Base-by-base conservation (phyloP, 1,139 yeast species). In the Pichia sp. region DNA sequence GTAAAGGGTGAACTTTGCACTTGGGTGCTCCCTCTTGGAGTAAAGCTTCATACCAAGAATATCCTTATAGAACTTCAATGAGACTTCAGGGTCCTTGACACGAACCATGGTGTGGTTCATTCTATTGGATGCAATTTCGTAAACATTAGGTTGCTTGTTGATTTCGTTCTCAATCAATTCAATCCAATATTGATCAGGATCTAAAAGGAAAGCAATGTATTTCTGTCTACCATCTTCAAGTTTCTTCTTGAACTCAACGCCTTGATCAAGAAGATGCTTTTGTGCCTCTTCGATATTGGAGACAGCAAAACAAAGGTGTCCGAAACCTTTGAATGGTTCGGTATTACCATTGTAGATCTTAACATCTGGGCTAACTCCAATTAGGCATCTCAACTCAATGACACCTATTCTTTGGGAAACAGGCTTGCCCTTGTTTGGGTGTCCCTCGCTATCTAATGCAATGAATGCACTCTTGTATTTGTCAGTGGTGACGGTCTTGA, bases 181-280 rank as follows among this genome's bases (percentile, higher is more conserved):
- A 51, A 91, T 72, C 98, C 98, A 91, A 65, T 91, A 91, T 48
- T 93, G 93, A 61, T 91, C 91, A 5, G 97, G 96, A 55, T 91
- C 98, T 49, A 87, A 72, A 3, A 80, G 94, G 61, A 91, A 91
- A 0, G 97, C 97, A 63, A 91, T 87, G 57, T 86, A 70, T 60
- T 78, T 81, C 62, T 85, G 95, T 62, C 96, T 77, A 19, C 98
- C 98, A 53, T 91, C 97, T 30, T 73, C 58, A 50, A 87, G 66
- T 53, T 70, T 82, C 69, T 91, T 91, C 62, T 87, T 77, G 66
- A 91, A 91, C 37, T 62, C 58, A 38, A 83, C 96, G 5, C 79
- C 83, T 32, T 66, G 63, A 25, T 63, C 66, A 42, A 77, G 66
- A 39, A 88, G 66, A 14, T 64, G 58, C 32, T 64, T 62, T 59